phyloP scores from a whole-genome alignment of 805 yeast genomes.

The Candida germanica region DNA sequence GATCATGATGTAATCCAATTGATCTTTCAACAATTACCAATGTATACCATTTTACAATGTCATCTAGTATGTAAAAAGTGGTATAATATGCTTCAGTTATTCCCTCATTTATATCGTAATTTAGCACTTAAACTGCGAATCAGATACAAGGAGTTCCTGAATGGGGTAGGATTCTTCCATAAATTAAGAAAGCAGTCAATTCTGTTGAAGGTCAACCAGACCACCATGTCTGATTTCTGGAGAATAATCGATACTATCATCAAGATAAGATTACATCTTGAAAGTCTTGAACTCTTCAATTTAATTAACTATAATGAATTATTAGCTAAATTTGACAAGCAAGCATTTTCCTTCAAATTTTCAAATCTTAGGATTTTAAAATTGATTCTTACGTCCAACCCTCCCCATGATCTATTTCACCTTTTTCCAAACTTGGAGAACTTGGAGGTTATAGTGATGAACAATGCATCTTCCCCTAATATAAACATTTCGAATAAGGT shows the following conservation, averaged over 20 bases:
- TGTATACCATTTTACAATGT: constrained; percentile 22
- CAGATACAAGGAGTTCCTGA: constrained; percentile 24
- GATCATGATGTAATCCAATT: constrained; percentile 29
- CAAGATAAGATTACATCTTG: constrained; percentile 19
- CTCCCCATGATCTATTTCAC: constrained; percentile 2
- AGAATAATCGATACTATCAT: constrained; percentile 27
- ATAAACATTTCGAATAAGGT: constrained; percentile 4
- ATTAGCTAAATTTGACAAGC: constrained; percentile 21
- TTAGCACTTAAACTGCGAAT: constrained; percentile 25
- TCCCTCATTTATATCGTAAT: constrained; percentile 25
- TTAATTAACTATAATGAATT: constrained; percentile 24
- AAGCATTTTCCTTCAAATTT: constrained; percentile 26
- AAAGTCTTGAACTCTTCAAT: constrained; percentile 28
- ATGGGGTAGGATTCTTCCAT: constrained; percentile 28
- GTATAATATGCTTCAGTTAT: constrained; percentile 24
- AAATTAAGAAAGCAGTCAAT: constrained; percentile 17
- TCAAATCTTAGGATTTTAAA: constrained; percentile 19
- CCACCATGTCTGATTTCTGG: constrained; percentile 23
- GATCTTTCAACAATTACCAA: constrained; percentile 22
- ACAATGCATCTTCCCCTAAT: not conserved
- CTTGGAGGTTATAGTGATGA: constrained; percentile 6
- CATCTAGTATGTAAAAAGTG: constrained; percentile 34
- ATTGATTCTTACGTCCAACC: constrained; percentile 10
- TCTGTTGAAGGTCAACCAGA: constrained; percentile 19
- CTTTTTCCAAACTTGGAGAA: constrained; percentile 9